Evolutionary conservation across 1,284 basidiomycete species (phyloP).

Genomic region (Amylostereum areolatum): DNA sequence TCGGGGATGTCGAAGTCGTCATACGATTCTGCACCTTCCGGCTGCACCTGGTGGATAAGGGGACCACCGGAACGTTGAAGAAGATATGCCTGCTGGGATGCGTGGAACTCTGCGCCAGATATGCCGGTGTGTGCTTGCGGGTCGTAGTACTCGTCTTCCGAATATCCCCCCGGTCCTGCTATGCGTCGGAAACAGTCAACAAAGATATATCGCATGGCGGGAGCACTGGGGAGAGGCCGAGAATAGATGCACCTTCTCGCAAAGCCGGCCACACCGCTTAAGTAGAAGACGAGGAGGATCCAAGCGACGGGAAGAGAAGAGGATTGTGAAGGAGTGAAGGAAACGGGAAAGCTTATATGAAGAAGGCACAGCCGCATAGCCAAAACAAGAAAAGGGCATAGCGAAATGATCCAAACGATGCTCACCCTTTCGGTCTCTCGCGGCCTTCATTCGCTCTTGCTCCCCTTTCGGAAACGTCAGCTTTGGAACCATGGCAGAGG

Average conservation of each 20-base stretch:
- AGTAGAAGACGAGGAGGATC: slow-evolving; percentile 7
- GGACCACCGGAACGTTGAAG: slow-evolving; percentile 13
- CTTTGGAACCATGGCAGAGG: not conserved
- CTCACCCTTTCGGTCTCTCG: slow-evolving; percentile 83
- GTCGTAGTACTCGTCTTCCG: too few species aligned
- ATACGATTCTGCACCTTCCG: slow-evolving; percentile 14
- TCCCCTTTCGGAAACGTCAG: slow-evolving; percentile 39
- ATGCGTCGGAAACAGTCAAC: slow-evolving; percentile 14
- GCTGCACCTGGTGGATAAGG: slow-evolving; percentile 20
- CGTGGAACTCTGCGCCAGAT: slow-evolving; percentile 9
- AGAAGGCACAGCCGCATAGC: not conserved
- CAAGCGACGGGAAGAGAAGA: slow-evolving; percentile 13
- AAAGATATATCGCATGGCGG: slow-evolving; percentile 7
- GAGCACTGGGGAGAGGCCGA: slow-evolving; percentile 5
- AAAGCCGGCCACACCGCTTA: slow-evolving; percentile 15
- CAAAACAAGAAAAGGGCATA: slow-evolving; percentile 2
- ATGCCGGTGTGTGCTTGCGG: slow-evolving; percentile 12
- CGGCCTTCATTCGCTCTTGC: slow-evolving; percentile 45
- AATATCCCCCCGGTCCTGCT: slow-evolving; percentile 14
- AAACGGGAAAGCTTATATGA: slow-evolving; percentile 17
- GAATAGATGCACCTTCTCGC: slow-evolving; percentile 28
- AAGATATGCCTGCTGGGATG: slow-evolving; percentile 6
- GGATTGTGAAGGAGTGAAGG: slow-evolving; percentile 24
- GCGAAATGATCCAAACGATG: slow-evolving; percentile 10
- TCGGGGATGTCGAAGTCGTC: slow-evolving; percentile 11